A percentile compares a stretch with the other conserved stretches of the same genome.
Evolutionary conservation across 495 filamentous ascomycete species (phyloP).

Genomic region (Trichodelitschia bisporula): DNA sequence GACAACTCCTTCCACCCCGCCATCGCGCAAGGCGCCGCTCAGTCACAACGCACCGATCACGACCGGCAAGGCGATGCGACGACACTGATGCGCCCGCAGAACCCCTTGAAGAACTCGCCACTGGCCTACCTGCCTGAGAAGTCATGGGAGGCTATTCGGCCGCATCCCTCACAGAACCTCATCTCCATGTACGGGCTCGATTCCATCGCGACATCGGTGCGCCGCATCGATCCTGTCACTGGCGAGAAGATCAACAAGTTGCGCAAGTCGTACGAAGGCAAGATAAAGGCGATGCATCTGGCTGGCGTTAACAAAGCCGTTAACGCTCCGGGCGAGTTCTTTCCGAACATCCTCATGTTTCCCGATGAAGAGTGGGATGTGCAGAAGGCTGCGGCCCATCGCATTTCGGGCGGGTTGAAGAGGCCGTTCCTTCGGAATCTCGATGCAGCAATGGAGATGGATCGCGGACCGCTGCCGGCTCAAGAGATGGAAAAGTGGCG

Average conservation of each 20-base stretch:
- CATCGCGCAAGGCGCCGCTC: too few relatives aligned
- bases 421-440: slow-evolving; percentile 20
- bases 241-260: slow-evolving; percentile 52
- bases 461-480: slow-evolving; percentile 4
- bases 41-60: too few relatives aligned
- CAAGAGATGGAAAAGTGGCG: slow-evolving; percentile 30
- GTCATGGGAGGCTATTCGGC: too few relatives aligned
- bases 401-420: slow-evolving; percentile 17
- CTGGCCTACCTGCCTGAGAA: too few relatives aligned
- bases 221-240: slow-evolving; percentile 34
- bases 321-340: slow-evolving; percentile 13
- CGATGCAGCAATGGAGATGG: slow-evolving; percentile 21
- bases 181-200: slow-evolving; percentile 36
- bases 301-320: slow-evolving; percentile 37
- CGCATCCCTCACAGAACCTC: slow-evolving; percentile 36
- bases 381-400: slow-evolving; percentile 35
- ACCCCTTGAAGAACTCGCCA: too few relatives aligned
- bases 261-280: slow-evolving; percentile 49
- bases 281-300: slow-evolving; percentile 34
- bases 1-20: too few relatives aligned
- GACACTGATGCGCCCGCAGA: too few relatives aligned
- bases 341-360: slow-evolving; percentile 18
- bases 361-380: slow-evolving; percentile 44
- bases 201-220: slow-evolving; percentile 34
- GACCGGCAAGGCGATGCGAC: too few relatives aligned